Evolutionary conservation across 106 monocot genomes (phyloP).

Genomic region (Platanthera guangdongensis): DNA sequence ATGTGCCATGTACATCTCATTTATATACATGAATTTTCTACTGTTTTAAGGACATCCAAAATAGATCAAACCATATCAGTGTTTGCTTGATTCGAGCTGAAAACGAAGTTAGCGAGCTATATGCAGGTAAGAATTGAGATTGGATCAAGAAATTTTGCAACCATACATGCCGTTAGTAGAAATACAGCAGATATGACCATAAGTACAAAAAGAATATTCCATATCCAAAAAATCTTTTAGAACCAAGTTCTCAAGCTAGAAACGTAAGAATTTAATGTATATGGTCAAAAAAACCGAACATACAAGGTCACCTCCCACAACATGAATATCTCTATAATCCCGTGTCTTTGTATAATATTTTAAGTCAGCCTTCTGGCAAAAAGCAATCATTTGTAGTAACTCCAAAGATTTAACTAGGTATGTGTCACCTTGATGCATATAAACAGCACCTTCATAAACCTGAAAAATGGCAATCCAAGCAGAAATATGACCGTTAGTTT

Average conservation of each 20-base stretch:
- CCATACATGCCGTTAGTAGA: too few species aligned
- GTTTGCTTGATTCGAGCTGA: too few species aligned
- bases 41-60: too few species aligned
- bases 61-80: too few species aligned
- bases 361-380: constrained; percentile 81
- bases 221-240: not conserved
- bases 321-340: constrained; percentile 82
- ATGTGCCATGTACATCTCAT: too few species aligned
- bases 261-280: not conserved
- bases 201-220: not conserved
- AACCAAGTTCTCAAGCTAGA: not conserved
- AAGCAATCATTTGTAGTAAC: constrained; percentile 56
- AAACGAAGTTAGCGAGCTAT: too few species aligned
- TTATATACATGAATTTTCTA: too few species aligned
- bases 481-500: not conserved
- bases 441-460: constrained; percentile 96
- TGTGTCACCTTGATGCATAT: constrained; percentile 87
- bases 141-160: too few species aligned
- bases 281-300: constrained; percentile 13
- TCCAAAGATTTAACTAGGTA: constrained; percentile 68
- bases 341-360: constrained; percentile 94
- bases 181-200: not conserved
- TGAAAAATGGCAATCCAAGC: constrained; percentile 12
- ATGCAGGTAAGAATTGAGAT: too few species aligned
- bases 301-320: constrained; percentile 78